Evolutionary conservation across 495 filamentous ascomycete species (phyloP).

Genomic region (Podospora conica): DNA sequence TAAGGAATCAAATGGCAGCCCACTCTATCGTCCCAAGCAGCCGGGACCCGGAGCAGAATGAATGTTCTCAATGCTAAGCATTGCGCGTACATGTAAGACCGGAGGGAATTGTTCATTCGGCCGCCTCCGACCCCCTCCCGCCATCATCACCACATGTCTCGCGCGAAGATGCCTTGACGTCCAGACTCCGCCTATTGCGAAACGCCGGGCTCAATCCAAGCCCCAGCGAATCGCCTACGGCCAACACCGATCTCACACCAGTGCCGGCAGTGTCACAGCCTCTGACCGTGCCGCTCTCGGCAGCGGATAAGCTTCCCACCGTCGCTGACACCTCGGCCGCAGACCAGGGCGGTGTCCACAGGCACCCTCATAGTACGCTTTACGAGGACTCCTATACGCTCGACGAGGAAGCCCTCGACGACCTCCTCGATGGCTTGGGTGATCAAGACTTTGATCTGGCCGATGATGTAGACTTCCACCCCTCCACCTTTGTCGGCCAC

Average conservation of each 20-base stretch:
- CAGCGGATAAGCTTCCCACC: neutral
- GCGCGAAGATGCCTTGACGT: slow-evolving; percentile 39
- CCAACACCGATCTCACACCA: neutral
- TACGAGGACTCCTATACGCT: neutral
- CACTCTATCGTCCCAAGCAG: neutral
- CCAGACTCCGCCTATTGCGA: slow-evolving; percentile 39
- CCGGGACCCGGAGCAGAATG: neutral
- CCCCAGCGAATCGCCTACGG: slow-evolving; percentile 2
- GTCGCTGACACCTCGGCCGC: neutral
- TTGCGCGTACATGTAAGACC: slow-evolving; percentile 3
- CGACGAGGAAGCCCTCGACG: slow-evolving; percentile 27
- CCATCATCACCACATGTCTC: slow-evolving; percentile 18
- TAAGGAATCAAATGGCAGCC: slow-evolving; percentile 20
- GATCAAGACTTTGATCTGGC: slow-evolving; percentile 18
- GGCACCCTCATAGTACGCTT: neutral
- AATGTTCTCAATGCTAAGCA: neutral
- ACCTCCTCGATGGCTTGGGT: slow-evolving; percentile 31
- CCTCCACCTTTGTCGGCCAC: neutral
- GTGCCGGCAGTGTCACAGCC: slow-evolving; percentile 1
- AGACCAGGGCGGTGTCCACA: neutral
- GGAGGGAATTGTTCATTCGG: neutral
- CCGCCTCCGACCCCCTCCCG: neutral
- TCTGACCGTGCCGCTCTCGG: neutral
- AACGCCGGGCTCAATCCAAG: slow-evolving; percentile 17
- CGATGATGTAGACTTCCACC: slow-evolving; percentile 2